phyloP scores from a whole-genome alignment of 495 filamentous ascomycete genomes.

The Lentithecium fluviatile region DNA sequence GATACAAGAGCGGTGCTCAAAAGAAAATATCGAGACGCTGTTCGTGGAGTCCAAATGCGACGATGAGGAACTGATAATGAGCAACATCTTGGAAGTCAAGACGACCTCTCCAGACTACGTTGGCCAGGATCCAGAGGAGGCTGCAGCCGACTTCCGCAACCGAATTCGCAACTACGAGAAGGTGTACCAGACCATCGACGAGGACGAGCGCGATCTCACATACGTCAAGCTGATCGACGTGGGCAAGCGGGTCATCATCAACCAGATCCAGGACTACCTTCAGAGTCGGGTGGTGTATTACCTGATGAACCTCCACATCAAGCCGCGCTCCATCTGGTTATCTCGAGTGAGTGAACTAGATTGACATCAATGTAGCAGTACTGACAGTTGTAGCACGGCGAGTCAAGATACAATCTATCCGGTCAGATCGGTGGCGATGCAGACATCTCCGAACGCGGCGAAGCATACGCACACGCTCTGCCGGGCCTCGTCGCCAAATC shows the following conservation, averaged over 20 bases:
- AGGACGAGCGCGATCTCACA: slow-evolving; percentile 77
- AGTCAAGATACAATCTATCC: slow-evolving; percentile 83
- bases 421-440: slow-evolving; percentile 93
- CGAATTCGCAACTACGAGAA: slow-evolving; percentile 96
- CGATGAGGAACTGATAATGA: slow-evolving; percentile 91
- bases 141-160: slow-evolving; percentile 86
- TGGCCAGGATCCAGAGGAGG: slow-evolving; percentile 88
- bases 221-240: slow-evolving; percentile 98
- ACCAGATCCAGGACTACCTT: slow-evolving; percentile 92
- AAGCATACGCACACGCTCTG: slow-evolving; percentile 78
- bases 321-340: slow-evolving; percentile 95
- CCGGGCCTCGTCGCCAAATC: slow-evolving; percentile 79
- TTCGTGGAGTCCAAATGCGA: slow-evolving; percentile 97
- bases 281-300: slow-evolving; percentile 97
- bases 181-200: slow-evolving; percentile 88
- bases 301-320: slow-evolving; percentile 97
- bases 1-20: slow-evolving; percentile 74
- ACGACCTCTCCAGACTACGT: slow-evolving; percentile 92
- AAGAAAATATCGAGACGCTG: slow-evolving; percentile 78
- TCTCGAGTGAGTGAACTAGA: slow-evolving; percentile 80
- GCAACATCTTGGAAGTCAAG: slow-evolving; percentile 96
- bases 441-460: slow-evolving; percentile 77
- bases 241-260: slow-evolving; percentile 91
- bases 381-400: slow-evolving; percentile 69
- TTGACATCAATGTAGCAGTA: slow-evolving; percentile 10